Conservation (phyloP, 768 basidiomycete genomes). For the Trametopsis cervina region DNA sequence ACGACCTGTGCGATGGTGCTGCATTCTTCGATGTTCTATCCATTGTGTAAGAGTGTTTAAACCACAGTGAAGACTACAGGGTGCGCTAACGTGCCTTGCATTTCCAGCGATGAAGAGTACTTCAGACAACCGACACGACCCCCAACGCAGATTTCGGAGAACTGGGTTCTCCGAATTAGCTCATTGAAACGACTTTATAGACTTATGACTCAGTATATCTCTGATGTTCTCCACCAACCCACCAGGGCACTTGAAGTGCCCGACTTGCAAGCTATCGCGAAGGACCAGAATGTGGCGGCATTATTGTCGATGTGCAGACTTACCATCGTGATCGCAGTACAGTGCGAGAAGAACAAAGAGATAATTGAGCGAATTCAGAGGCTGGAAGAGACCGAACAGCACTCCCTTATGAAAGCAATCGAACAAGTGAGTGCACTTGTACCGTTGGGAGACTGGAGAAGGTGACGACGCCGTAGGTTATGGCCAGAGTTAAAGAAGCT, state of each 20-base stretch:
- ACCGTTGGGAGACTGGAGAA: background rate
- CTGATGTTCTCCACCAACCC: constrained; percentile 76
- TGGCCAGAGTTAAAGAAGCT: constrained; percentile 63
- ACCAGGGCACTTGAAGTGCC: constrained; percentile 78
- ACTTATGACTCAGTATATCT: constrained; percentile 83
- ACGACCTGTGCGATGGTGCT: constrained; percentile 77
- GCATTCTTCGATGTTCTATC: constrained; percentile 71
- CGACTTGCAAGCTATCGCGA: constrained; percentile 79
- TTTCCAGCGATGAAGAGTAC: constrained; percentile 65
- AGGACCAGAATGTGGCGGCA: constrained; percentile 59
- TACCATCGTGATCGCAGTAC: constrained; percentile 80
- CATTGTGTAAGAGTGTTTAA: constrained; percentile 50
- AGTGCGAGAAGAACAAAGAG: constrained; percentile 82
- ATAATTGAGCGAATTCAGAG: constrained; percentile 87
- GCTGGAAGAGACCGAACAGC: constrained; percentile 77
- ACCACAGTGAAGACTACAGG: background rate
- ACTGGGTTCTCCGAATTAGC: constrained; percentile 85
- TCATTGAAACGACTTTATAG: constrained; percentile 80
- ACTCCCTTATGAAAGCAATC: constrained; percentile 87
- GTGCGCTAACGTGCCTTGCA: background rate
- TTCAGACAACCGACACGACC: constrained; percentile 60
- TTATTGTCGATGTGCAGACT: constrained; percentile 73
- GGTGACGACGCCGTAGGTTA: constrained; percentile 42
- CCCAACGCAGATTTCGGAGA: constrained; percentile 62
- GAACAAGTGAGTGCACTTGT: constrained; percentile 59